phyloP scores from a whole-genome alignment of 148 eudicot genomes.

The Arbutus unedo region DNA sequence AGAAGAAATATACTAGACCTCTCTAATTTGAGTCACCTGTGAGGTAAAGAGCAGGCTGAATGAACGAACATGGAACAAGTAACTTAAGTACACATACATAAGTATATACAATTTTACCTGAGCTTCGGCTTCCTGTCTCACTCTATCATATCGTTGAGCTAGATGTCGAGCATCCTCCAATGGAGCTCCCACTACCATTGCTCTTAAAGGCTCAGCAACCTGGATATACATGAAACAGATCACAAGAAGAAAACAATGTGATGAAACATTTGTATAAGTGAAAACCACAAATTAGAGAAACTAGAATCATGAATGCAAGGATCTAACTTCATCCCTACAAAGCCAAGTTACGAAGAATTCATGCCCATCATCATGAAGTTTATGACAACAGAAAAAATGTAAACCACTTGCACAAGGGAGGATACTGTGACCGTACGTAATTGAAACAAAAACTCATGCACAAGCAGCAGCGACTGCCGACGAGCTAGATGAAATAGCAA shows the following conservation, averaged over 20 bases:
- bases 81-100: background rate
- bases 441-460: background rate
- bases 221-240: slow-evolving; percentile 13
- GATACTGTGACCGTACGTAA: background rate
- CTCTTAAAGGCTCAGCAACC: slow-evolving; percentile 91
- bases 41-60: background rate
- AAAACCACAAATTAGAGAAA: background rate
- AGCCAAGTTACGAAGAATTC: no score
- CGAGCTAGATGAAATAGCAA: background rate
- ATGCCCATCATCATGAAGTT: background rate
- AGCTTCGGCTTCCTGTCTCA: slow-evolving; percentile 93
- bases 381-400: background rate
- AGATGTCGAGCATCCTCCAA: slow-evolving; percentile 95
- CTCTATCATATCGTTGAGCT: slow-evolving; percentile 84
- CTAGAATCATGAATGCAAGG: background rate
- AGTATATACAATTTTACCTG: slow-evolving; percentile 48
- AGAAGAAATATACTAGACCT: background rate
- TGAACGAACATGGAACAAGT: background rate
- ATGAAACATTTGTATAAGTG: background rate
- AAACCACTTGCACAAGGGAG: background rate
- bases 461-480: background rate
- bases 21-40: background rate
- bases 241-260: background rate
- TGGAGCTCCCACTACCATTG: slow-evolving; percentile 89
- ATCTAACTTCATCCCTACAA: no score